Evolutionary conservation across 257 asterid species (phyloP).

Genomic region (Ophiorrhiza pumila): DNA sequence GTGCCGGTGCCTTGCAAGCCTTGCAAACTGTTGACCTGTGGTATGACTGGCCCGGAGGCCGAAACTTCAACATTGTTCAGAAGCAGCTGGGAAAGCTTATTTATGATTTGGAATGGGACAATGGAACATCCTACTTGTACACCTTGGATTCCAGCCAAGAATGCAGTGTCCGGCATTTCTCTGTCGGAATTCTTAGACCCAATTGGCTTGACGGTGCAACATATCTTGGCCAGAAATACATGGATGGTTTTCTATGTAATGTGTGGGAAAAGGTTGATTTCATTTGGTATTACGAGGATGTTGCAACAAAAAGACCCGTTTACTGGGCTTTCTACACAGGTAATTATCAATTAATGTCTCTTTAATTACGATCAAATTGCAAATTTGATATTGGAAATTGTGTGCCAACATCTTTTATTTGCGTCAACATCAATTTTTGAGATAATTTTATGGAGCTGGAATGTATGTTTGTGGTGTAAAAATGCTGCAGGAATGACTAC

Average conservation of each 20-base stretch:
- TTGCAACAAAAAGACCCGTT: constrained; percentile 58
- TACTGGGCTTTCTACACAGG: constrained; percentile 59
- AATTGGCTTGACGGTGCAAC: constrained; percentile 57
- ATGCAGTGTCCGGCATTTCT: constrained; percentile 39
- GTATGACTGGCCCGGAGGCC: constrained; percentile 68
- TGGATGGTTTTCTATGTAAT: constrained; percentile 71
- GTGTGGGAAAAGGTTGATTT: constrained; percentile 76
- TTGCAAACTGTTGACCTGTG: constrained; percentile 52
- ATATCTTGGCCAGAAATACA: constrained; percentile 45
- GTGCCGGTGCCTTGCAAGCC: too few species aligned
- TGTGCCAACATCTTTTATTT: too few species aligned
- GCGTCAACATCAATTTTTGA: neutral
- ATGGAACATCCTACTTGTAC: constrained; percentile 63
- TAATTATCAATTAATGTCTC: constrained; percentile 6
- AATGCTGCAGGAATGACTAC: constrained; percentile 44
- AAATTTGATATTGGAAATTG: too few species aligned
- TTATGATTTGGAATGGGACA: constrained; percentile 64
- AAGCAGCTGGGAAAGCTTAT: constrained; percentile 52
- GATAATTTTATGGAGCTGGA: neutral
- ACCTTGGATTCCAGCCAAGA: constrained; percentile 45
- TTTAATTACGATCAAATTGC: neutral
- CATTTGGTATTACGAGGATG: constrained; percentile 71
- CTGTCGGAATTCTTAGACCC: constrained; percentile 67
- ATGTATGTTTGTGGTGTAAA: neutral
- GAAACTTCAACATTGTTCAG: constrained; percentile 72